These are phyloP conservation scores for Quercus aquifolioides DNA, from an alignment of 306 rosid genomes.

Conservation along the genomic window DNA sequence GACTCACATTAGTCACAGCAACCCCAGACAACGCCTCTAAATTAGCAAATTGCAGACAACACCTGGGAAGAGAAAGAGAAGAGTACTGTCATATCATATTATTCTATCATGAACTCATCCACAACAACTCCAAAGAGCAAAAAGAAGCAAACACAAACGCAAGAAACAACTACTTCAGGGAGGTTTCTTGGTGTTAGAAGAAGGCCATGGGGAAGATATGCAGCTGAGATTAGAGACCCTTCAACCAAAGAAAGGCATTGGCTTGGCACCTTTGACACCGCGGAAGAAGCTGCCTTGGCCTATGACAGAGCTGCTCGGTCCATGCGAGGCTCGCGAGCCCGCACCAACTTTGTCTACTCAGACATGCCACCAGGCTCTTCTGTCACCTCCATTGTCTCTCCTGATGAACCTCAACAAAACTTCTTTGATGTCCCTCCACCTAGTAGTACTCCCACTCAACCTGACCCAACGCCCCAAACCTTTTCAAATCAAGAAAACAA, in stretches of 20 bases:
- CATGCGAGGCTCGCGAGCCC: slow-evolving; percentile 60
- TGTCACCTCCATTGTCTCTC: slow-evolving; percentile 45
- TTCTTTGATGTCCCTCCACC: not conserved
- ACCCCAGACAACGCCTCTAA: not conserved
- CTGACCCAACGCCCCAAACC: not conserved
- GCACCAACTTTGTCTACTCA: slow-evolving; percentile 48
- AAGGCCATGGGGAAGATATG: slow-evolving; percentile 60
- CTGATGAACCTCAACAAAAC: slow-evolving; percentile 27
- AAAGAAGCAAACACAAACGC: slow-evolving; percentile 36
- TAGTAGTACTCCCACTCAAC: not conserved
- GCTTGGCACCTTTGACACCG: slow-evolving; percentile 59
- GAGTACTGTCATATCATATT: not conserved
- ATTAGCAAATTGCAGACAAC: not conserved
- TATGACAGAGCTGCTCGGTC: slow-evolving; percentile 54
- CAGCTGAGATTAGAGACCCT: slow-evolving; percentile 56
- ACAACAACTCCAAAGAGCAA: slow-evolving; percentile 29
- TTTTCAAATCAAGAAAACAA: not conserved
- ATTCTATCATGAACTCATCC: slow-evolving; percentile 25
- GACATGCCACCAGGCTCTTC: slow-evolving; percentile 50
- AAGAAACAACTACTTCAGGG: slow-evolving; percentile 46
- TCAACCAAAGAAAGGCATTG: slow-evolving; percentile 56
- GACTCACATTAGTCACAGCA: not conserved
- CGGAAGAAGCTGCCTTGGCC: slow-evolving; percentile 57
- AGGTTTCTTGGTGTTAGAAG: slow-evolving; percentile 54
- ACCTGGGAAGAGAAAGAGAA: not conserved